Evolutionary conservation across 345 rosid genomes (phyloP), one percentile per base, ranked within the genome.

Genomic region (Eutrema japonicum): DNA sequence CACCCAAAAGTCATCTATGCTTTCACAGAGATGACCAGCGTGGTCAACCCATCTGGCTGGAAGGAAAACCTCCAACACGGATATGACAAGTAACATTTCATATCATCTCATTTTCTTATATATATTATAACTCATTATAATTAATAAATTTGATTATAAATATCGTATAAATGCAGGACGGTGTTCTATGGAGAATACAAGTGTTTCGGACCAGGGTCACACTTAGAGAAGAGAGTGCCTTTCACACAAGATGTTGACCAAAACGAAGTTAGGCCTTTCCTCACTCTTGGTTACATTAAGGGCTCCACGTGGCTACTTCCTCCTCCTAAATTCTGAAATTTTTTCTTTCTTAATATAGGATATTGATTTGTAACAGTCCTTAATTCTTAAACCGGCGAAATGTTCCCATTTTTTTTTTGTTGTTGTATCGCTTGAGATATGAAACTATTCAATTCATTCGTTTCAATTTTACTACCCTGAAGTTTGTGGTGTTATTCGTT

Each of bases 11-110:
- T 84, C 30, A 69, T 86, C 14, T 89, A 72, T 27, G 80, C 96
- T 16, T 87, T 76, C 73, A 79, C 88, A 8, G 30, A 30, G 37
- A 86, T 89, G 87, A 50, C 69, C 36, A 29, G 30, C 0, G 77
- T 80, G 22, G 61, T 89, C 8, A 2, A 43, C 48, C 82, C 87
- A 10, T 16, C 14, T 4, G 98, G 88, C n/a, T 92, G 92, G 98
- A 70, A 58, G 16, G 54, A 68, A 13, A 79, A 83, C 50, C 0
- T 22, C 16, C 70, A 70, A 4, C 81, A 73, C 5, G 78, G 66
- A 3, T 76, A 84, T 18, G 75, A 72, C 7, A 45, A 59, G 88
- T 87, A 78, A 36, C 27, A 32, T 58, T 40, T 58, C 70, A 54
- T 30, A 53, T 52, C 57, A 40, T 58, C 37, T 42, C 35, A 35